These are phyloP conservation scores for Amauroascus verrucosus DNA, from an alignment of 2,329 filamentous ascomycete species.

Conservation along the genomic window DNA sequence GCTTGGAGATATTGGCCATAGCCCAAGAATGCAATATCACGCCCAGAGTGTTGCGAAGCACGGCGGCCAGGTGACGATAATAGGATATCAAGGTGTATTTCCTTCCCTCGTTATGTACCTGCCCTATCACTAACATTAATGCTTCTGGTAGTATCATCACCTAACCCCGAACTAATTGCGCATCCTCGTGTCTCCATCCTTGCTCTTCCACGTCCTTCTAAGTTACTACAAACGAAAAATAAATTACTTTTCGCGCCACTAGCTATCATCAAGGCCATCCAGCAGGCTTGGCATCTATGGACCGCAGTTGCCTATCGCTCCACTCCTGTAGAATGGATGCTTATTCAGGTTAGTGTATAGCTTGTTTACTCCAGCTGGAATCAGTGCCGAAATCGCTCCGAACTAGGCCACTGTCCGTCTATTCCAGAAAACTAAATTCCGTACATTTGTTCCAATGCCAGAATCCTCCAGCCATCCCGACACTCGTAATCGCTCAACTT, in stretches of 20 bases:
- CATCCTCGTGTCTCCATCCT: constrained; percentile 61
- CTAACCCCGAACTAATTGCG: constrained; percentile 64
- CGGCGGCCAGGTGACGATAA: constrained; percentile 67
- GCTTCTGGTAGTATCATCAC: constrained; percentile 54
- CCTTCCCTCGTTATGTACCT: neutral
- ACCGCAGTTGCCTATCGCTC: constrained; percentile 62
- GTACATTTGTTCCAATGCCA: constrained; percentile 31
- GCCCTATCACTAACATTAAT: neutral
- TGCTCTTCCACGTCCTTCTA: constrained; percentile 58
- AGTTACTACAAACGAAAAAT: constrained; percentile 54
- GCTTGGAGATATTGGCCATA: constrained; percentile 87
- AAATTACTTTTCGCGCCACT: constrained; percentile 65
- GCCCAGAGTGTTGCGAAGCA: constrained; percentile 80
- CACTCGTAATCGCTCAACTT: constrained; percentile 63
- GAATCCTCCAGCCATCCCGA: constrained; percentile 93
- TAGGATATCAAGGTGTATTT: constrained; percentile 69
- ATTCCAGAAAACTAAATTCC: neutral
- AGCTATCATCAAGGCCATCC: constrained; percentile 74
- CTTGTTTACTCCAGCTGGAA: neutral
- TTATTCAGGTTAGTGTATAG: constrained; percentile 56
- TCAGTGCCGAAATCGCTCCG: no score
- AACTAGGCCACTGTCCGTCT: neutral
- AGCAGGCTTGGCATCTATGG: constrained; percentile 66
- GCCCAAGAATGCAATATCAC: constrained; percentile 98
- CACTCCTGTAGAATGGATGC: constrained; percentile 68